Evolutionary conservation across 176 grass and related monocot species (phyloP).

Genomic region (Rhipidocladum racemiflorum): DNA sequence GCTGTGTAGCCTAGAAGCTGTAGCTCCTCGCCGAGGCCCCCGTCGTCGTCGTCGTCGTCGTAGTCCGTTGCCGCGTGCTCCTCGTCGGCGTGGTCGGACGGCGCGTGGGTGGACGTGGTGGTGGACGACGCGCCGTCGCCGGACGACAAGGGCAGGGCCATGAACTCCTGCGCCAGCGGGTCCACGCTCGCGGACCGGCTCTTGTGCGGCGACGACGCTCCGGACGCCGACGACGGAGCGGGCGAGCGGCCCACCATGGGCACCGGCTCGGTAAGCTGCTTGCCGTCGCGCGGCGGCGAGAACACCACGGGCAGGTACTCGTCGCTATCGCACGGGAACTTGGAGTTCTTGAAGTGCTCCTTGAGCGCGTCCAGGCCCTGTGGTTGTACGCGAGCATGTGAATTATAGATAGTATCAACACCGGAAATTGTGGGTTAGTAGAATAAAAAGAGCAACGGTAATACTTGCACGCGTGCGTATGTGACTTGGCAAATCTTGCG

Average conservation of each 20-base stretch:
- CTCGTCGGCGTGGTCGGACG: slow-evolving; percentile 47
- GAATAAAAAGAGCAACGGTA: background rate
- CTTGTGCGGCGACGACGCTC: slow-evolving; percentile 10
- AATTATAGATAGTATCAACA: background rate
- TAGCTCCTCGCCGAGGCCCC: slow-evolving; percentile 21
- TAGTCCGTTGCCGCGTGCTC: slow-evolving; percentile 3
- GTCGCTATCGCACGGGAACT: slow-evolving; percentile 94
- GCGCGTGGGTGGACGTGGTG: slow-evolving; percentile 56
- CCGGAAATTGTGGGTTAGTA: background rate
- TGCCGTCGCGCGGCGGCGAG: slow-evolving; percentile 84
- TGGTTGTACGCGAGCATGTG: background rate
- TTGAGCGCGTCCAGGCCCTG: slow-evolving; percentile 90
- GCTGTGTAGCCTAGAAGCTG: slow-evolving; percentile 47
- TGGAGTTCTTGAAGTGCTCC: slow-evolving; percentile 99
- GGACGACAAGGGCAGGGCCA: slow-evolving; percentile 26
- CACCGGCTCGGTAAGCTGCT: slow-evolving; percentile 67
- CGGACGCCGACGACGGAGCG: background rate
- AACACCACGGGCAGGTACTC: slow-evolving; percentile 93
- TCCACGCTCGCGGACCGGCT: slow-evolving; percentile 17
- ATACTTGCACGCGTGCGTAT: slow-evolving; percentile 90
- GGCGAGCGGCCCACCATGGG: slow-evolving; percentile 62
- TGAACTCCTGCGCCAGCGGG: slow-evolving; percentile 22
- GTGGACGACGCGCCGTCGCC: slow-evolving; percentile 70
- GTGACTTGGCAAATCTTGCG: slow-evolving; percentile 99
- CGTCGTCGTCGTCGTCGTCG: slow-evolving; percentile 1